These are phyloP conservation scores for Pythium brassicae DNA, from an alignment of 352 stramenopile genomes.

Conservation along the genomic window DNA sequence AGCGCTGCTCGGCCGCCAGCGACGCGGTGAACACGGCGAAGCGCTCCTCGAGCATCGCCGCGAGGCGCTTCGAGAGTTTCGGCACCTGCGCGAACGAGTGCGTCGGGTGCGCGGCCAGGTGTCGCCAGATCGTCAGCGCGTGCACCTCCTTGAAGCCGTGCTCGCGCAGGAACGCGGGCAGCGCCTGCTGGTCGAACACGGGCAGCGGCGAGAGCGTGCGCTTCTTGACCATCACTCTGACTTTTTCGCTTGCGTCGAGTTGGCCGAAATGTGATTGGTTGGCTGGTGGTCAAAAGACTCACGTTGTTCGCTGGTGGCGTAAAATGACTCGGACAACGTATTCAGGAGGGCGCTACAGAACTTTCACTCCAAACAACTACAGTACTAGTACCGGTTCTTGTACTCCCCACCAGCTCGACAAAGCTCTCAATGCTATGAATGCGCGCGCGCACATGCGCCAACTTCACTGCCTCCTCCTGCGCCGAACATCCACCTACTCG, in stretches of 20 bases:
- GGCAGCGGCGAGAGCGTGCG: constrained; percentile 67
- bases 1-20: constrained; percentile 73
- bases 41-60: constrained; percentile 47
- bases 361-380: no score
- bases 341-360: no score
- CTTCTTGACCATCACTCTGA: constrained; percentile 88
- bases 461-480: no score
- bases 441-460: no score
- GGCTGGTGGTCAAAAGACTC: background rate
- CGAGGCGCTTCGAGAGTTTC: constrained; percentile 52
- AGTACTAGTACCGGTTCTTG: no score
- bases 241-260: background rate
- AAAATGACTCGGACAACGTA: no score
- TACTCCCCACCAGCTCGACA: no score
- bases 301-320: no score
- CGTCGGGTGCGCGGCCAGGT: constrained; percentile 56
- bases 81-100: constrained; percentile 46
- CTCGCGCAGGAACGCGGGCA: constrained; percentile 55
- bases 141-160: constrained; percentile 77
- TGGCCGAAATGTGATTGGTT: background rate
- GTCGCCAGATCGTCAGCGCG: constrained; percentile 71
- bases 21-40: constrained; percentile 81
- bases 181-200: constrained; percentile 64
- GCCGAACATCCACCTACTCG: no score
- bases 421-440: no score